Conservation (phyloP, 306 rosid species). For the Myrica gale region DNA sequence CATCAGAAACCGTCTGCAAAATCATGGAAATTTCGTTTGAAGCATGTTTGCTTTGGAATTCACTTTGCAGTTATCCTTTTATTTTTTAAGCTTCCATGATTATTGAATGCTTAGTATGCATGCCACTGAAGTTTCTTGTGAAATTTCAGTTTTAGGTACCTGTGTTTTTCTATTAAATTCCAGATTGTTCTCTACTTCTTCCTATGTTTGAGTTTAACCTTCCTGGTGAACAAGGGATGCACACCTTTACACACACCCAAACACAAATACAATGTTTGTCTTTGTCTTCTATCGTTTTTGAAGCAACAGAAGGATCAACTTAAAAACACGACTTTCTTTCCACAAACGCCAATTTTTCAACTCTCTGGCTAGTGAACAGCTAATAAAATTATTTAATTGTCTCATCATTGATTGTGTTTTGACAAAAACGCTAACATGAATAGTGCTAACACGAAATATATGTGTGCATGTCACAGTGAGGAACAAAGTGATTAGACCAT, state of each 20-base stretch:
- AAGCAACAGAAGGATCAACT: not conserved
- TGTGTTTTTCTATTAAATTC: not conserved
- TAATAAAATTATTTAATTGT: not conserved
- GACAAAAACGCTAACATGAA: not conserved
- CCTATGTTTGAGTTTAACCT: not conserved
- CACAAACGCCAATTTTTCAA: not conserved
- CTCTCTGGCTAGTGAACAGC: not conserved
- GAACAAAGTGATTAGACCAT: slow-evolving; percentile 2
- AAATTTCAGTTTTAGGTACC: not conserved
- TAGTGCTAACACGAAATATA: not conserved
- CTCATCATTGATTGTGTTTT: not conserved
- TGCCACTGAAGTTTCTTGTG: not conserved
- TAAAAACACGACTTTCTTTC: not conserved
- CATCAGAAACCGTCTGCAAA: not conserved
- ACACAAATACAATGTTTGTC: not conserved
- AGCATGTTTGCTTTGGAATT: not conserved
- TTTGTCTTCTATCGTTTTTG: not conserved
- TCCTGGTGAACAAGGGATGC: too few species aligned
- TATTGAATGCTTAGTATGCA: not conserved
- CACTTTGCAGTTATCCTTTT: not conserved
- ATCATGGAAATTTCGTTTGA: not conserved
- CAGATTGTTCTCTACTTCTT: not conserved
- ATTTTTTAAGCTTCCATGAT: not conserved
- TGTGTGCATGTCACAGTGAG: not conserved
- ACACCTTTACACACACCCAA: not conserved